Evolutionary conservation across 306 rosid species (phyloP).

Genomic region (Vigna mungo): DNA sequence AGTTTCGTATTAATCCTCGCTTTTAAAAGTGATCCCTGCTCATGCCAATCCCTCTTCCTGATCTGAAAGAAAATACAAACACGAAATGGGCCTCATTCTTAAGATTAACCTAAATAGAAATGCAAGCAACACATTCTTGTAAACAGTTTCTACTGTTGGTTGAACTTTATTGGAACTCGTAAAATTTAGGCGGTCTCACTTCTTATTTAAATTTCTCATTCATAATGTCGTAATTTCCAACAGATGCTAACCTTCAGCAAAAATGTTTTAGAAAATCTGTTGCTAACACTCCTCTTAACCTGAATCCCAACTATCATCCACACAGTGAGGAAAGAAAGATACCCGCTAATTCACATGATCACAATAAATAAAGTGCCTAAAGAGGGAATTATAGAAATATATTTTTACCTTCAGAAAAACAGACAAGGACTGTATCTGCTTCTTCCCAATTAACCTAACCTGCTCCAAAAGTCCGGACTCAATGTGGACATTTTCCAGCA

Average conservation of each 20-base stretch:
- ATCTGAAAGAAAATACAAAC: conserved; percentile 65
- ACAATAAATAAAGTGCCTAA: not conserved
- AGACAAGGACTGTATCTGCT: conserved; percentile 83
- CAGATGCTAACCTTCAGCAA: not conserved
- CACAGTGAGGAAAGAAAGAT: not conserved
- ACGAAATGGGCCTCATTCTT: conserved; percentile 39
- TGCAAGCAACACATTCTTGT: not conserved
- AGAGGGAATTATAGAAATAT: not conserved
- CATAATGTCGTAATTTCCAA: not conserved
- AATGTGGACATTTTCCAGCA: conserved; percentile 63
- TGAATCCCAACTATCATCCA: conserved; percentile 22
- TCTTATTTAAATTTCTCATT: not conserved
- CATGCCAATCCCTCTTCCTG: conserved; percentile 95
- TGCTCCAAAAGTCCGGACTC: conserved; percentile 79
- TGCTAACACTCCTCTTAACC: not conserved
- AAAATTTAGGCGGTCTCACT: not conserved
- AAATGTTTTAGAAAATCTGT: not conserved
- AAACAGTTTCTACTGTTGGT: not conserved
- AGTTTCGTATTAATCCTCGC: conserved; percentile 84
- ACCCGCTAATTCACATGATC: not conserved
- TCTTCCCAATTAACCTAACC: conserved; percentile 81
- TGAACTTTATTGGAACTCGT: not conserved
- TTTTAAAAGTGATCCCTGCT: conserved; percentile 86
- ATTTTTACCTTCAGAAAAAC: conserved; percentile 78
- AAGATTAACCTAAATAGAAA: conserved; percentile 25